Base-by-base conservation (phyloP, 2,329 filamentous ascomycete genomes). In the Ophiognomonia clavigignenti-juglandacearum region DNA sequence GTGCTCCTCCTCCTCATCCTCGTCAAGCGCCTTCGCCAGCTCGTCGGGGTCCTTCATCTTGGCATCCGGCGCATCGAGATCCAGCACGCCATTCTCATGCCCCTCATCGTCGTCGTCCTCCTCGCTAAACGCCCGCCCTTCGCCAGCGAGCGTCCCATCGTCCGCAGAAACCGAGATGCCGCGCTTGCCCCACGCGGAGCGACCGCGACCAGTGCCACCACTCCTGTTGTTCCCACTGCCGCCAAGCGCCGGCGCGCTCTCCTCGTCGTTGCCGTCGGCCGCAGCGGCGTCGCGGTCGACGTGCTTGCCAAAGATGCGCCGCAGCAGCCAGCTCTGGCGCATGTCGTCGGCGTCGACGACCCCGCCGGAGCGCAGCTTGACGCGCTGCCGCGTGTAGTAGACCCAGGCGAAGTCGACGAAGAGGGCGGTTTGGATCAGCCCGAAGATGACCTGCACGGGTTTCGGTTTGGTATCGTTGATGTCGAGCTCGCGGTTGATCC, bases 391-490 rank as follows among this genome's bases (percentile, higher is more conserved):
- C 10, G 86, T 87, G 71, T 88, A 96, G 73, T 97, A 97, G 1
- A 97, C 90, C 90, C 91, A 96, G 29, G 89, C 90, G 63, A 97
- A 97, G 67, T 97, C 92, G 57, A 91, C 64, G 66, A 96, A 96
- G 36, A 96, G 80, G 1, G 86, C 83, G 0, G 90, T 96, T 70
- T 97, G 92, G 22, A 97, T 73, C 50, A 95, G 71, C 47, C 92
- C 92, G 59, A 95, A 96, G 52, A 95, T 79, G 61, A 93, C 80
- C 7, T 87, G 84, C 9, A 92, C 80, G 4, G 81, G 75, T 57
- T 91, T 85, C 51, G 83, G 82, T 53, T 74, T 70, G 35, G 70
- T 64, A 57, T 80, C 77, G 24, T 73, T 70, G 9, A 74, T 71
- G 58, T 86, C 82, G 19, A 80, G 67, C 49, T 74, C 76, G 26